Conservation (phyloP, 345 rosid species). For the Brassica incana region DNA sequence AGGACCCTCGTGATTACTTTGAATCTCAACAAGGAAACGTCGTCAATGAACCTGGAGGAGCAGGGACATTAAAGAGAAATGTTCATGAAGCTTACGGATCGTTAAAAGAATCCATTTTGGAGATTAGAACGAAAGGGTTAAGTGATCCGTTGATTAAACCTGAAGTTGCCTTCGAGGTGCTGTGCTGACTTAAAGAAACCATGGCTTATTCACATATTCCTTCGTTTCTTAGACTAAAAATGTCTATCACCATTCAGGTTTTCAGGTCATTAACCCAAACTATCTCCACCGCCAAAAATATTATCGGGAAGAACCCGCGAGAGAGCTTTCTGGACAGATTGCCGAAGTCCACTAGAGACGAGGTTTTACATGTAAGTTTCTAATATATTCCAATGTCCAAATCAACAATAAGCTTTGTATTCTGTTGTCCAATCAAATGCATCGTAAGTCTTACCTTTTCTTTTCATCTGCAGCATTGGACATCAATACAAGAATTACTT, state of each 20-base stretch:
- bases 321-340: constrained; percentile 79
- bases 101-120: neutral
- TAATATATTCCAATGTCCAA: neutral
- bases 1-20: constrained; percentile 6
- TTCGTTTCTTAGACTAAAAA: neutral
- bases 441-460: neutral
- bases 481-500: neutral
- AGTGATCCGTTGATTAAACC: neutral
- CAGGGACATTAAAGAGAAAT: neutral
- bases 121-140: neutral
- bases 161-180: constrained; percentile 64
- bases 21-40: constrained; percentile 1
- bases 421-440: neutral
- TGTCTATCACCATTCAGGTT: constrained; percentile 54
- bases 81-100: neutral
- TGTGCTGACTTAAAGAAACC: neutral
- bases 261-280: constrained; percentile 69
- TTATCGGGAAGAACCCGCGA: constrained; percentile 70
- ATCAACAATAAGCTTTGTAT: neutral
- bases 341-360: constrained; percentile 68
- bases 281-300: constrained; percentile 76
- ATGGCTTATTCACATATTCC: constrained; percentile 20
- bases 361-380: constrained; percentile 51
- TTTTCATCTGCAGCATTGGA: neutral
- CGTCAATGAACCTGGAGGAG: neutral